Evolutionary conservation across 805 yeast species (phyloP), one percentile per base, ranked within the genome.

Genomic region (Yarrowia phangngaensis): DNA sequence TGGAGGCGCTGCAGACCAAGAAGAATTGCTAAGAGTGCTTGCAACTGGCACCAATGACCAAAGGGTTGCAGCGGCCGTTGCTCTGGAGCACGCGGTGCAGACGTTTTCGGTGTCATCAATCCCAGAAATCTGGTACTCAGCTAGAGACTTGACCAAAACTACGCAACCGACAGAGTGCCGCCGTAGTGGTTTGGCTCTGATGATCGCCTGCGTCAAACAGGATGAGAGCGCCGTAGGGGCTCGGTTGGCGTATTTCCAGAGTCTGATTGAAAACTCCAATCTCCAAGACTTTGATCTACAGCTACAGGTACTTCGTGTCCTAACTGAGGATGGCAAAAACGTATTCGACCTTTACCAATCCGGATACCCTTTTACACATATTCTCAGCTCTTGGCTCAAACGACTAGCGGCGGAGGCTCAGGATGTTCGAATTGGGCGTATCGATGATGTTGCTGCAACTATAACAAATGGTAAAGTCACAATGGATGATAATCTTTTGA

Each of bases 121-220:
- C 4, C 79, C 85, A 0, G 88, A 83, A 53, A 70, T 85, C 1
- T 86, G 95, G 95, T 78, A 80, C 60, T 65, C 79, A 45, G 80
- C 82, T 0, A 67, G 75, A 52, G 76, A 72, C 43, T 63, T 81
- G 60, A 70, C 84, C 43, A 66, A 67, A 6, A 60, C 61, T 3
- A 60, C 58, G 23, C 62, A 60, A n/a, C 58, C 56, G 15, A 50
- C 61, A 1, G 67, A 64, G 13, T 62, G 69, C 3, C 64, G 81
- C 20, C 64, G 72, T 23, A 72, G 74, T 1, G 79, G 80, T 0
- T 62, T 84, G 24, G 62, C 69, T 13, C 65, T 87, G 17, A 61
- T 84, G 58, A 58, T 64, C 6, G 69, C 70, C 43, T 82, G 95
- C 61, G 76, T 82, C 7, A 58, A 61, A 15, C 67, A 71, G 27